Conservation (phyloP, 495 filamentous ascomycete species). For the Penicillium alfredii region DNA sequence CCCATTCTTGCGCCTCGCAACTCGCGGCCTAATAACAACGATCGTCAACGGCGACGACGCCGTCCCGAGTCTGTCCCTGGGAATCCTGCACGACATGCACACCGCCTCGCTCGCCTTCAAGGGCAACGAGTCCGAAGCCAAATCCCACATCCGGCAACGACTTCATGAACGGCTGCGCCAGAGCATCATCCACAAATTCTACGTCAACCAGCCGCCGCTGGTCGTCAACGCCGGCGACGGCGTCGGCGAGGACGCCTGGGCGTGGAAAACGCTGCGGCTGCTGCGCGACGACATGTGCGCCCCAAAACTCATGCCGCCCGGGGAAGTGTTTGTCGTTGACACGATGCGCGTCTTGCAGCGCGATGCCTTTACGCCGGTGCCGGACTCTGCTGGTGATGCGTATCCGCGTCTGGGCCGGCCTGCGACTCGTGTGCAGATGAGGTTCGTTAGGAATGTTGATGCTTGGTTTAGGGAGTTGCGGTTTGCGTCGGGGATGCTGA, state of each 20-base stretch:
- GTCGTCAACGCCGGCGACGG: slow-evolving; percentile 40
- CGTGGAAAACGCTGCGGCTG: slow-evolving; percentile 59
- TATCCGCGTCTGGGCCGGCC: slow-evolving; percentile 50
- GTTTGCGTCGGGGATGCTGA: slow-evolving; percentile 67
- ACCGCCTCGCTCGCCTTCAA: slow-evolving; percentile 66
- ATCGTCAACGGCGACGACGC: slow-evolving; percentile 67
- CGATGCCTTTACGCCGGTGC: slow-evolving; percentile 44
- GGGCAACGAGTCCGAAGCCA: slow-evolving; percentile 57
- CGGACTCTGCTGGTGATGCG: slow-evolving; percentile 23
- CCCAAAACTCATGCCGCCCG: slow-evolving; percentile 66
- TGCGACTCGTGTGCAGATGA: slow-evolving; percentile 59
- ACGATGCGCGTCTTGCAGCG: slow-evolving; percentile 54
- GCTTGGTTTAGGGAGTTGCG: slow-evolving; percentile 61
- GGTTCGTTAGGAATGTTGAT: slow-evolving; percentile 61
- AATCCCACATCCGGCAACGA: slow-evolving; percentile 57
- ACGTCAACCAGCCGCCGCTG: slow-evolving; percentile 40
- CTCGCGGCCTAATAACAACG: slow-evolving; percentile 69
- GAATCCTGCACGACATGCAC: slow-evolving; percentile 71
- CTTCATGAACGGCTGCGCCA: slow-evolving; percentile 58
- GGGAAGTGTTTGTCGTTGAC: slow-evolving; percentile 70
- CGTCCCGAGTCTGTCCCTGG: slow-evolving; percentile 68
- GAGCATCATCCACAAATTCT: slow-evolving; percentile 42
- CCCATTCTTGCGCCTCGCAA: slow-evolving; percentile 62
- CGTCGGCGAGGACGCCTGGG: slow-evolving; percentile 63
- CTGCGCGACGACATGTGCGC: slow-evolving; percentile 63